These are phyloP conservation scores for Beauveria caledonica DNA, from an alignment of 2,329 filamentous ascomycete species.

Conservation along the genomic window DNA sequence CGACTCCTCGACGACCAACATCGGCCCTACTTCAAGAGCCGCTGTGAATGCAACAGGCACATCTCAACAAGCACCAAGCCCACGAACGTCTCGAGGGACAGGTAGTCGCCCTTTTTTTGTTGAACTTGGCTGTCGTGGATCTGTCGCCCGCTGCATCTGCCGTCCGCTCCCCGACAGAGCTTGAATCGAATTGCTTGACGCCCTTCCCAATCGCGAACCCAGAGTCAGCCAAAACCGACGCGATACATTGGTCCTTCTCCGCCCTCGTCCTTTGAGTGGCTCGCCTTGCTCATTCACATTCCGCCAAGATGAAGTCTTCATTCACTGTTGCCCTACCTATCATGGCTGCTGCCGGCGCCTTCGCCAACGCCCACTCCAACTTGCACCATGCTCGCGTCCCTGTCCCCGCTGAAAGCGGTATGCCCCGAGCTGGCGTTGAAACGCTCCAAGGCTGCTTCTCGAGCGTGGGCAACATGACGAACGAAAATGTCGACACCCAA, in stretches of 20 bases:
- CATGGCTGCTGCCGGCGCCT: slow-evolving; percentile 20
- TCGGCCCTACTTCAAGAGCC: background rate
- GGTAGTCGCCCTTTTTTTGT: background rate
- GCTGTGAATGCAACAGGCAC: background rate
- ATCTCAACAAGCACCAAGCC: background rate
- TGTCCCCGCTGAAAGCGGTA: slow-evolving; percentile 22
- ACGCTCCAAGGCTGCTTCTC: slow-evolving; percentile 46
- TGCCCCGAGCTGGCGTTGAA: slow-evolving; percentile 28
- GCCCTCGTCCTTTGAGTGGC: background rate
- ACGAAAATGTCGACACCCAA: slow-evolving; percentile 14
- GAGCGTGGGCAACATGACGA: slow-evolving; percentile 32
- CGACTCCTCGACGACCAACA: background rate
- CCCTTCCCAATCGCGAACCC: background rate
- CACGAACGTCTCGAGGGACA: background rate
- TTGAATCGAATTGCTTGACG: background rate
- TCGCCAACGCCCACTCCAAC: slow-evolving; percentile 14
- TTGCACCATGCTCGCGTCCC: slow-evolving; percentile 5
- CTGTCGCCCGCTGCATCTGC: background rate
- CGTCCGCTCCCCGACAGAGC: background rate
- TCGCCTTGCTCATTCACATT: background rate
- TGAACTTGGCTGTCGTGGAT: background rate
- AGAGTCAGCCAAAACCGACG: background rate
- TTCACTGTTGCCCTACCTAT: slow-evolving; percentile 18
- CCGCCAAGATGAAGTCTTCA: slow-evolving; percentile 1
- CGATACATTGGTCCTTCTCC: background rate